A percentile compares a stretch with the other conserved stretches of the same genome.
phyloP scores from a whole-genome alignment of 768 basidiomycete genomes.

The Pseudohyphozyma bogoriensis region DNA sequence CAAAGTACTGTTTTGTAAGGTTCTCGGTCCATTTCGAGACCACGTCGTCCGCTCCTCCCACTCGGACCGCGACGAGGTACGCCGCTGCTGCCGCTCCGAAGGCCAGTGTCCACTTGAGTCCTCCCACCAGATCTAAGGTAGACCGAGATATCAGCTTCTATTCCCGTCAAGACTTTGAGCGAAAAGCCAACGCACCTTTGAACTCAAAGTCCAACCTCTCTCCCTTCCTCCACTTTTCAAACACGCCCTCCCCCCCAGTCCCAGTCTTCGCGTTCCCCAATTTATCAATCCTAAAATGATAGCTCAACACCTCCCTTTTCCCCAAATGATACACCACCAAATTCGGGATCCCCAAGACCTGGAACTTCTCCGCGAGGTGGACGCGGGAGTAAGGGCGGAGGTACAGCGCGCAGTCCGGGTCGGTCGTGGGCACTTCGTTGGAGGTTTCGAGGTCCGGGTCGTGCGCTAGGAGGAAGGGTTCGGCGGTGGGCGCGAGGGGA shows the following conservation, averaged over 20 bases:
- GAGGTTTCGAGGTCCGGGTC: slow-evolving; percentile 29
- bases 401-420: slow-evolving; percentile 17
- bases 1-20: slow-evolving; percentile 1
- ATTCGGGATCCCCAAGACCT: slow-evolving; percentile 23
- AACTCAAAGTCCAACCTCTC: slow-evolving; percentile 20
- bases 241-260: slow-evolving; percentile 5
- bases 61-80: slow-evolving; percentile 3
- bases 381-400: slow-evolving; percentile 30
- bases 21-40: not conserved
- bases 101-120: slow-evolving; percentile 17
- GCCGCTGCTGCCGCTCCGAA: slow-evolving; percentile 1
- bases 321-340: slow-evolving; percentile 24
- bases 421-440: not conserved
- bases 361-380: slow-evolving; percentile 25
- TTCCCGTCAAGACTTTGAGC: not conserved
- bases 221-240: slow-evolving; percentile 24
- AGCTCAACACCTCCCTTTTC: slow-evolving; percentile 9
- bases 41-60: slow-evolving; percentile 1
- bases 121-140: slow-evolving; percentile 5
- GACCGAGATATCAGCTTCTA: not conserved
- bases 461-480: slow-evolving; percentile 29
- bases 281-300: slow-evolving; percentile 20
- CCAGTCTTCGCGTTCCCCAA: slow-evolving; percentile 1
- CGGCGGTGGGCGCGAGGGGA: slow-evolving; percentile 3
- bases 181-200: slow-evolving; percentile 2